Conservation (phyloP, 495 filamentous ascomycete species). For the Penicillium verhagenii region DNA sequence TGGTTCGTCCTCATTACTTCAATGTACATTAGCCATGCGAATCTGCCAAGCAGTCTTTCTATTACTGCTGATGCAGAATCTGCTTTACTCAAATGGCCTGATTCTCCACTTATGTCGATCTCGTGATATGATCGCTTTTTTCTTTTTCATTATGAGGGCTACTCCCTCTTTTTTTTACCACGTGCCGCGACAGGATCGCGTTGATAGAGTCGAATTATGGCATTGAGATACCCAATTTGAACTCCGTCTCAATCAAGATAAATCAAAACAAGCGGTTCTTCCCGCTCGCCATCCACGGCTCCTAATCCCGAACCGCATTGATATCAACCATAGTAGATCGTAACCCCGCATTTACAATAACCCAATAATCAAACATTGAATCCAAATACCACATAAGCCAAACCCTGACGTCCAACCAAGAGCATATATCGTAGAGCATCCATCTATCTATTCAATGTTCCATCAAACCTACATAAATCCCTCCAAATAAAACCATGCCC, state of each 20-base stretch:
- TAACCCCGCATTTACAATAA: not conserved
- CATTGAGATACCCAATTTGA: not conserved
- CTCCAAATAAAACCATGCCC: not conserved
- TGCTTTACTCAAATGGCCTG: too few relatives aligned
- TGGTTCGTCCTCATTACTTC: too few relatives aligned
- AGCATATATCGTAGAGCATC: not conserved
- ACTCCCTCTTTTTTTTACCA: constrained; percentile 2
- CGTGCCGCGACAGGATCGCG: constrained; percentile 6
- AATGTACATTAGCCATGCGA: too few relatives aligned
- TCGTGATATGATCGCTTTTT: too few relatives aligned
- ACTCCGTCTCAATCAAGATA: not conserved
- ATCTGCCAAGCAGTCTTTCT: too few relatives aligned
- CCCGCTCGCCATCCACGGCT: not conserved
- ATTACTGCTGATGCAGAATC: too few relatives aligned
- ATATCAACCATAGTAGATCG: not conserved
- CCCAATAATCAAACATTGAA: too few relatives aligned
- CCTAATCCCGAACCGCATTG: not conserved
- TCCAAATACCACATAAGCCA: too few relatives aligned
- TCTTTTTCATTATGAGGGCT: too few relatives aligned
- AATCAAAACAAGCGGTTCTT: not conserved
- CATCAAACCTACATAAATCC: not conserved
- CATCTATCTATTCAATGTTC: not conserved
- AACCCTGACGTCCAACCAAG: not conserved
- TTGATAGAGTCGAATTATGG: not conserved
- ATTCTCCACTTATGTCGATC: too few relatives aligned